Evolutionary conservation across 306 rosid genomes (phyloP).

Genomic region (Sindora glabra): DNA sequence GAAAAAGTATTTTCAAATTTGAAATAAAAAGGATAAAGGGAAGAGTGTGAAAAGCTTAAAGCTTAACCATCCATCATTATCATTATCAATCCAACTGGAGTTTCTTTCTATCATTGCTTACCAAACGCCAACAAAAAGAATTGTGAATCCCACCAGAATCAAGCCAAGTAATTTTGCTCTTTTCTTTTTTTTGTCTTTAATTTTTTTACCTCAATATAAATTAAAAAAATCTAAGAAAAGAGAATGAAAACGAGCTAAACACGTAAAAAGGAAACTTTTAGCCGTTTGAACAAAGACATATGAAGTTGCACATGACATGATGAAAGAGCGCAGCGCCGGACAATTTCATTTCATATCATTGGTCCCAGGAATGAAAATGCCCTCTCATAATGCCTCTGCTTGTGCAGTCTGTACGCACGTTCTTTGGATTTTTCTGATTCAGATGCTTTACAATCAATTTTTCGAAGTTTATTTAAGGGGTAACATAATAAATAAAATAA

Average conservation of each 20-base stretch:
- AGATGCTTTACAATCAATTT: no score
- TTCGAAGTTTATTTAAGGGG: no score
- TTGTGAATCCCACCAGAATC: slow-evolving; percentile 21
- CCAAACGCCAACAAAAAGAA: slow-evolving; percentile 32
- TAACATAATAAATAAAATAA: no score
- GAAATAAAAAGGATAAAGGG: slow-evolving; percentile 7
- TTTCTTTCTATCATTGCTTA: slow-evolving; percentile 41
- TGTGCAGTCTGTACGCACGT: no score
- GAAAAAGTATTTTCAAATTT: slow-evolving; percentile 12
- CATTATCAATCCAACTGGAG: slow-evolving; percentile 23
- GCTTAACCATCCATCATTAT: slow-evolving; percentile 15
- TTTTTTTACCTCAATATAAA: background rate
- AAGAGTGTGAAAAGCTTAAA: slow-evolving; percentile 16
- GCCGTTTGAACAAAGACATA: slow-evolving; percentile 22
- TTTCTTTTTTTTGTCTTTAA: no score
- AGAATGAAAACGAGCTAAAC: slow-evolving; percentile 18
- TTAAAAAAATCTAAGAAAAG: background rate
- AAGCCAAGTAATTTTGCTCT: slow-evolving; percentile 6
- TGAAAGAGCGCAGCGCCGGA: slow-evolving; percentile 11
- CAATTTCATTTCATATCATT: slow-evolving; percentile 21
- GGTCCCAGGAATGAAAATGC: no score
- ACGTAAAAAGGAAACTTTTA: slow-evolving; percentile 26
- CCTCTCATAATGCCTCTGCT: no score
- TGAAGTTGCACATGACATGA: slow-evolving; percentile 34
- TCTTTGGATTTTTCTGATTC: no score